Evolutionary conservation across 2,329 filamentous ascomycete species (phyloP), one percentile per base, ranked within the genome.

Genomic region (Purpureocillium takamizusanense): DNA sequence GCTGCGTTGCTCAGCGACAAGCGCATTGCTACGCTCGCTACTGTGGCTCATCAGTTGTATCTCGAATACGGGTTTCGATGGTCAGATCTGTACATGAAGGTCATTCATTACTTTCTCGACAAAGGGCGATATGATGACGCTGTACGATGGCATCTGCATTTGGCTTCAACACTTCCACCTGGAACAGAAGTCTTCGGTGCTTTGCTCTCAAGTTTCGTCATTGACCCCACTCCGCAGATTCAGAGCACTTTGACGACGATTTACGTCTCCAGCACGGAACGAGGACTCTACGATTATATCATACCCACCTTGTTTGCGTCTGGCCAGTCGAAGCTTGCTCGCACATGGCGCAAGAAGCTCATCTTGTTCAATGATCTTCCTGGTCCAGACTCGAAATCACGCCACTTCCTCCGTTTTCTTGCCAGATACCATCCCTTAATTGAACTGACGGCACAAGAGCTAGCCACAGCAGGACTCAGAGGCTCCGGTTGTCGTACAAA

Each of bases 51-150:
- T 28, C 35, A 48, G 53, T 63, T 76, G 39, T 51, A 54, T 23
- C 49, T 55, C 3, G 42, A 56, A 3, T 55, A 65, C 36, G 46
- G 51, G 23, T 62, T 62, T 11, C 52, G 51, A 31, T 77, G 72
- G 73, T 72, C 73, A 2, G 50, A 62, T 11, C 51, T 76, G 3
- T 76, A 77, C 45, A 51, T 54, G n/a, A 67, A 57, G n/a, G 47
- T 68, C 11, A 48, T 78, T 14, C 54, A 62, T 15, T 56, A 59
- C 44, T 65, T 67, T 34, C 54, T 77, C 5, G 53, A 51, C 1
- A 59, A 57, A 18, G 55, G 52, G 21, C 54, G 64, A 32, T 62
- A 61, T 36, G 52, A 56, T 2, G 51, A 59, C 33, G 66, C 60
- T 7, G 40, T 70, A 33, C 55, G 55, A 21, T 76, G 73, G 72